phyloP scores from a whole-genome alignment of 305 asterid genomes.

The Withania somnifera region DNA sequence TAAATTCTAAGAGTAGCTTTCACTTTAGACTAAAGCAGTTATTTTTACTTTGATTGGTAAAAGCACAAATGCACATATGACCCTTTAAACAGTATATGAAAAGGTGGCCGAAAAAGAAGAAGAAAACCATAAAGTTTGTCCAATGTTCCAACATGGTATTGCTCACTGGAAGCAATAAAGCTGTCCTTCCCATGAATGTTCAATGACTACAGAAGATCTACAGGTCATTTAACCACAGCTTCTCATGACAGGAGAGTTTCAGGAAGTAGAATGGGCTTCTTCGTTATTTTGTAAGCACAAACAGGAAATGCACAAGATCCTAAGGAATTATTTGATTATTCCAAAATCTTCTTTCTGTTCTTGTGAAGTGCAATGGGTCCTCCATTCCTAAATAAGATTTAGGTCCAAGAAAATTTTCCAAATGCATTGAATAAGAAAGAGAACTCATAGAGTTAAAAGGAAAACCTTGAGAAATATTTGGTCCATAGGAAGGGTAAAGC shows the following conservation, averaged over 20 bases:
- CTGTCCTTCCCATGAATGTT: background rate
- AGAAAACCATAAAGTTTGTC: background rate
- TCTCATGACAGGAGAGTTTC: background rate
- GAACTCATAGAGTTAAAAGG: constrained; percentile 5
- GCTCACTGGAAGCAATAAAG: background rate
- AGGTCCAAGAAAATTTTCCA: background rate
- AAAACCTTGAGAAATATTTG: constrained; percentile 61
- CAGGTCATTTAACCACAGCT: background rate
- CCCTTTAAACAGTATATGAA: background rate
- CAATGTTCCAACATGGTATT: background rate
- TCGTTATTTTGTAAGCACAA: background rate
- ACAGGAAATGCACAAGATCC: background rate
- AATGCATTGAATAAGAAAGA: background rate
- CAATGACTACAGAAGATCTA: background rate
- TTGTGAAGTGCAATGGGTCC: background rate
- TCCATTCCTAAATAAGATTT: background rate
- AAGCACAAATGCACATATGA: background rate
- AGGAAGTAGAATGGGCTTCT: background rate
- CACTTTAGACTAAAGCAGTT: background rate
- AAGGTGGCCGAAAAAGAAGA: background rate
- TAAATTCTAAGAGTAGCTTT: background rate
- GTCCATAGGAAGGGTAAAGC: constrained; percentile 33
- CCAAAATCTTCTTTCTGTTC: background rate
- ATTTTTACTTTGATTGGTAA: background rate
- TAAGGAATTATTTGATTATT: background rate